Evolutionary conservation across 345 rosid genomes (phyloP), one percentile per base, ranked within the genome.

Genomic region (Litchi chinensis): DNA sequence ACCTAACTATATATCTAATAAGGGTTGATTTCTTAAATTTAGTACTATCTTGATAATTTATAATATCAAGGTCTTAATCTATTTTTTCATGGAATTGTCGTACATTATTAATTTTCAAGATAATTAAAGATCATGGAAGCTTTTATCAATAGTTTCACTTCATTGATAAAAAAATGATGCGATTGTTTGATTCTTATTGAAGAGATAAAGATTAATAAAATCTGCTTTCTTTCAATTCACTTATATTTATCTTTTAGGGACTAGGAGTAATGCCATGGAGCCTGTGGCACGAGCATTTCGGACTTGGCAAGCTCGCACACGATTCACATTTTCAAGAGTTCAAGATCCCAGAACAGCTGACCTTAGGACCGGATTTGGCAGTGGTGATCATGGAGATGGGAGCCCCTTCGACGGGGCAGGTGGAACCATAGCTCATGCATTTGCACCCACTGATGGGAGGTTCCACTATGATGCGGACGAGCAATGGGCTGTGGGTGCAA

Each of bases 381-480:
- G 44, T 8, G 32, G 69, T 41, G 75, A 77, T 6, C 80, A 77
- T 32, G 80, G 80, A 8, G 80, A 77, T 46, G 63, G 46, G 0
- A 0, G 6, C 5, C 50, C 80, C 8, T 77, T 77, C 26, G 80
- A 77, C 16, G 80, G 80, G 18, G 70, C 75, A 15, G 32, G 48
- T 9, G 43, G 16, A 56, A 21, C 28, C 5, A 11, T 70, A 5
- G 75, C 80, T 60, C 80, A 77, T 43, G 39, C 80, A 5, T 69
- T 41, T 50, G 15, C 40, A 5, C 80, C 80, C 0, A 32, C 28
- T 5, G 60, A 77, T 8, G 80, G 75, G 5, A 22, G 68, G 43
- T 46, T 44, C 2, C 80, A 77, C 28, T 77, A 26, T 13, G 80
- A 77, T 63, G 75, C 48, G 7, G 75, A 70, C 11, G 80, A 77